Evolutionary conservation across 2,329 filamentous ascomycete genomes (phyloP).

Genomic region (Fusarium haematococcum): DNA sequence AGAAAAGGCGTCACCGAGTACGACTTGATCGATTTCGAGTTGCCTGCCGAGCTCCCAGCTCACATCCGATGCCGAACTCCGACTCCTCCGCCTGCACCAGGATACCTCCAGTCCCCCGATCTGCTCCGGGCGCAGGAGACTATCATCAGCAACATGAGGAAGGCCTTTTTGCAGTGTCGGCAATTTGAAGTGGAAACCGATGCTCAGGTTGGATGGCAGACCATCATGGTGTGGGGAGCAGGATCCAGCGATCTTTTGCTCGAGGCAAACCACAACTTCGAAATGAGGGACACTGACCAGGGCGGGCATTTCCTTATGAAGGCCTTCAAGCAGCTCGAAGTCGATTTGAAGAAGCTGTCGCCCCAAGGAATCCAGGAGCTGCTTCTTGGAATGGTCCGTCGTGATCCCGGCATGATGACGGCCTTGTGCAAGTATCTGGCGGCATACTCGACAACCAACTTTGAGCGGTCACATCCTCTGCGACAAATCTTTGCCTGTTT

Average conservation of each 20-base stretch:
- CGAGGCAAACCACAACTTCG: conserved; percentile 58
- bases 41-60: conserved; percentile 55
- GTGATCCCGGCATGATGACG: conserved; percentile 59
- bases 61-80: conserved; percentile 60
- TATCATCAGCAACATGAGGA: conserved; percentile 57
- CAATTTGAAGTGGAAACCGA: conserved; percentile 56
- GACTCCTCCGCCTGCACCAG: conserved; percentile 56
- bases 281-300: conserved; percentile 54
- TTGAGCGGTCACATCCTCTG: conserved; percentile 57
- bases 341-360: conserved; percentile 57
- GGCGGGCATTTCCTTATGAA: conserved; percentile 56
- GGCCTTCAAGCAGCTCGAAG: conserved; percentile 57
- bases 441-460: conserved; percentile 57
- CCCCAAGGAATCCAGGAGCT: conserved; percentile 58
- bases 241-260: conserved; percentile 57
- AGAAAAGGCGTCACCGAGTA: conserved; percentile 66
- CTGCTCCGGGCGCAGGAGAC: conserved; percentile 58
- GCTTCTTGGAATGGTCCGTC: conserved; percentile 57
- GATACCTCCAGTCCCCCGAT: conserved; percentile 57
- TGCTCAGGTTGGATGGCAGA: conserved; percentile 54
- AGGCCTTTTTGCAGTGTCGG: conserved; percentile 58
- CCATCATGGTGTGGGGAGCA: conserved; percentile 58
- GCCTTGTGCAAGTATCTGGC: conserved; percentile 59
- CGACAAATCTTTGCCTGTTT: conserved; percentile 57
- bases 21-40: conserved; percentile 61